Evolutionary conservation across 2,329 filamentous ascomycete genomes (phyloP).

Genomic region (Botrytis fabae): DNA sequence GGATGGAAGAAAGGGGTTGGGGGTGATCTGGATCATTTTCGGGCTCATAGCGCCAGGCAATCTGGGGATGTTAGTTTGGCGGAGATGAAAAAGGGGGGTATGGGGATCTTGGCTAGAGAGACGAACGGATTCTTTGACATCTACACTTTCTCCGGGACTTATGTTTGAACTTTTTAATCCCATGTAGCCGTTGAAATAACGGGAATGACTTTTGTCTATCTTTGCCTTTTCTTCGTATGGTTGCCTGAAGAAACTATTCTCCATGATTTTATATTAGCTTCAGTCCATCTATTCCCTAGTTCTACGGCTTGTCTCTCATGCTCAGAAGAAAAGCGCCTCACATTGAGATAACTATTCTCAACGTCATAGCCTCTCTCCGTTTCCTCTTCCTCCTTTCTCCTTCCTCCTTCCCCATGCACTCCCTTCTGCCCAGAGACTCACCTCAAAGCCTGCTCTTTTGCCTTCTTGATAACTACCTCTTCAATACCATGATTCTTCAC

Average conservation of each 20-base stretch:
- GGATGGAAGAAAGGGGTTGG: slow-evolving; percentile 45
- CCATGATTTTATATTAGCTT: slow-evolving; percentile 18
- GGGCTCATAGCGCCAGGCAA: slow-evolving; percentile 53
- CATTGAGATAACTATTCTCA: not conserved
- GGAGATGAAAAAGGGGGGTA: not conserved
- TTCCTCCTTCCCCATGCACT: too few relatives aligned
- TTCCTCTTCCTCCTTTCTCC: not conserved
- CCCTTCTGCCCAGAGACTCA: slow-evolving; percentile 24
- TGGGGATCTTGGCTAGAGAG: not conserved
- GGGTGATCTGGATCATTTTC: slow-evolving; percentile 49
- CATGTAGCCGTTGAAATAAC: slow-evolving; percentile 51
- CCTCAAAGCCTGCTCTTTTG: slow-evolving; percentile 37
- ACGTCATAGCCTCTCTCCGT: not conserved
- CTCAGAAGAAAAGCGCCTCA: not conserved
- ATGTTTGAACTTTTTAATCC: slow-evolving; percentile 46
- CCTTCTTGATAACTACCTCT: slow-evolving; percentile 39
- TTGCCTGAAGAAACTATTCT: slow-evolving; percentile 51
- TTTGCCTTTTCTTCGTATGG: slow-evolving; percentile 46
- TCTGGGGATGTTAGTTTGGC: slow-evolving; percentile 32
- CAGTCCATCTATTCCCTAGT: not conserved
- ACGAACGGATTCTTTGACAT: slow-evolving; percentile 49
- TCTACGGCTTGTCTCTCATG: fast-evolving
- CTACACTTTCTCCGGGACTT: slow-evolving; percentile 51
- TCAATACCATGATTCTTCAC: slow-evolving; percentile 48
- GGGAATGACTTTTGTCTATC: slow-evolving; percentile 42